phyloP scores from a whole-genome alignment of 2,329 filamentous ascomycete genomes.

The Penicillium sp. region DNA sequence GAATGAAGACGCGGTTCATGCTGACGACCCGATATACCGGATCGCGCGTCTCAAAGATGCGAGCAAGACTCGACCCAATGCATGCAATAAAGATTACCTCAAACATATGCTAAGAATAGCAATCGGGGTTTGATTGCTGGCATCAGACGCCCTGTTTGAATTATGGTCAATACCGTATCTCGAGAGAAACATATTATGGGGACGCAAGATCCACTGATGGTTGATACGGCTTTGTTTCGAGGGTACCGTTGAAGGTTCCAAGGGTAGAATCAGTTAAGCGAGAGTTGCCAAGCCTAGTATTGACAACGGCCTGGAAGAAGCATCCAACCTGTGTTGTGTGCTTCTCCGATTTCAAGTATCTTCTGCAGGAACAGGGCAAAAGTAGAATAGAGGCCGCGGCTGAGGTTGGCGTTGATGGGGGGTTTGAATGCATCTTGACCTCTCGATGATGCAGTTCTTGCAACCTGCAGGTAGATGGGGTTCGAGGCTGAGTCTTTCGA shows the following conservation, averaged over 20 bases:
- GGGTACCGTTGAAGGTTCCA: not conserved
- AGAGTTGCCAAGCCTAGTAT: slow-evolving; percentile 7
- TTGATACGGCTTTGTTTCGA: not conserved
- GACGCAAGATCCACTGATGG: not conserved
- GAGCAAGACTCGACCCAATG: not conserved
- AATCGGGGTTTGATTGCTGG: slow-evolving; percentile 11
- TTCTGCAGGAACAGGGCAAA: not conserved
- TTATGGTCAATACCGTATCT: not conserved
- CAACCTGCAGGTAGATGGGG: not conserved
- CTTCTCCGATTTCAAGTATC: slow-evolving; percentile 5
- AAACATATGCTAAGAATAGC: slow-evolving; percentile 13
- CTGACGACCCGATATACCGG: slow-evolving; percentile 4
- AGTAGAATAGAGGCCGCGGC: not conserved
- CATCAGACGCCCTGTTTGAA: not conserved
- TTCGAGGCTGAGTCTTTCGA: slow-evolving; percentile 14
- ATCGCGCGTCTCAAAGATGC: slow-evolving; percentile 7
- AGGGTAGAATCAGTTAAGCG: not conserved
- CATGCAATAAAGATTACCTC: slow-evolving; percentile 1
- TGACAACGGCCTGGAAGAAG: slow-evolving; percentile 1
- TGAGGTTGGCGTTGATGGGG: not conserved
- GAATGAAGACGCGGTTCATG: slow-evolving; percentile 1
- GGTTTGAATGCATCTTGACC: slow-evolving; percentile 3
- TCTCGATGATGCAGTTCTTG: slow-evolving; percentile 4
- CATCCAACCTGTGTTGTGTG: slow-evolving; percentile 10
- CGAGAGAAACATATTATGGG: not conserved